phyloP scores from a whole-genome alignment of 2,329 filamentous ascomycete genomes.

The Penicillium sp. region DNA sequence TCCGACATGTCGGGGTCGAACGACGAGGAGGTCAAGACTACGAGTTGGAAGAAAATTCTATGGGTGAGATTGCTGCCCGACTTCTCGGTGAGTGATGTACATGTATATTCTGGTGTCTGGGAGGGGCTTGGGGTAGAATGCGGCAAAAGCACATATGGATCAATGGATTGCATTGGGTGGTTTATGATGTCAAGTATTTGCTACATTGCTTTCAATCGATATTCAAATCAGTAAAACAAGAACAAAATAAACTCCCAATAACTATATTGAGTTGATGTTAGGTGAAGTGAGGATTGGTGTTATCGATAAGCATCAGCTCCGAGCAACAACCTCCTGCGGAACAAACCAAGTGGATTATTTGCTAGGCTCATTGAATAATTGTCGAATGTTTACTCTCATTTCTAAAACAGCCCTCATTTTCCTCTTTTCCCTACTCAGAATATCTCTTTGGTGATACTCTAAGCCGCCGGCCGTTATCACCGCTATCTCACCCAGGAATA shows the following conservation, averaged over 20 bases:
- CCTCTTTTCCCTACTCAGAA: too few relatives aligned
- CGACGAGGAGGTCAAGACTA: slow-evolving; percentile 69
- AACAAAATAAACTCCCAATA: too few relatives aligned
- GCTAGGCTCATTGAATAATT: background rate
- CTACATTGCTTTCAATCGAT: background rate
- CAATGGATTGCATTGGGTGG: slow-evolving; percentile 1
- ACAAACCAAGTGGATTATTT: background rate
- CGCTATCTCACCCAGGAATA: background rate
- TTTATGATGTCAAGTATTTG: background rate
- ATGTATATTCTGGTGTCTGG: slow-evolving; percentile 1
- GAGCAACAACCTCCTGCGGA: background rate
- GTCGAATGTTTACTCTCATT: background rate
- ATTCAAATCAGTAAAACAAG: background rate
- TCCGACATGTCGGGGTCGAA: slow-evolving; percentile 72
- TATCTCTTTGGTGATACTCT: background rate
- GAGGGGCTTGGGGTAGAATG: background rate
- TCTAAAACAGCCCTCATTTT: background rate
- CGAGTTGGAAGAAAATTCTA: slow-evolving; percentile 77
- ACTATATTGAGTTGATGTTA: background rate
- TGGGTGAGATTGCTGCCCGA: slow-evolving; percentile 79
- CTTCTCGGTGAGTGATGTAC: slow-evolving; percentile 60
- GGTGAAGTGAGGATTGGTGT: background rate
- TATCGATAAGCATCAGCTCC: slow-evolving; percentile 4
- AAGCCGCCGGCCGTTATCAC: too few relatives aligned
- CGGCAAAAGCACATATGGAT: background rate